phyloP scores from a whole-genome alignment of 2,329 filamentous ascomycete species.

The Bipolaris sorokiniana region DNA sequence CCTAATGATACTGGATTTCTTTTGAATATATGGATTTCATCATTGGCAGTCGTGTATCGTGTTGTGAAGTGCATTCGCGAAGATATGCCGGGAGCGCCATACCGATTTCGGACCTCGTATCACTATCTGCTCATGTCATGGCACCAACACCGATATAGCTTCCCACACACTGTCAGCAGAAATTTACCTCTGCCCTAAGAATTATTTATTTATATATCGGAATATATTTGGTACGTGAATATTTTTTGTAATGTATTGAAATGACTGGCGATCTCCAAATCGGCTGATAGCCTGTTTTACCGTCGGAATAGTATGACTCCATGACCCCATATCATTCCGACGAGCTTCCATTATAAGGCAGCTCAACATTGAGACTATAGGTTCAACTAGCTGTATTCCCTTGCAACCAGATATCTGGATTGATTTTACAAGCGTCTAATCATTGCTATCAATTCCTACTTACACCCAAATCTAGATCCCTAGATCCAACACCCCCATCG shows the following conservation, averaged over 20 bases:
- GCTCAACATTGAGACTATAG: not conserved
- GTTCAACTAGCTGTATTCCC: not conserved
- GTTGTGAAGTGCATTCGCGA: not conserved
- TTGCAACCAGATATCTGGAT: not conserved
- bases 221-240: not conserved
- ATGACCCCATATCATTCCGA: not conserved
- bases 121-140: not conserved
- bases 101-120: slow-evolving; percentile 15
- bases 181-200: not conserved
- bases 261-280: not conserved
- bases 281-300: slow-evolving; percentile 5
- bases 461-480: not conserved
- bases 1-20: not conserved
- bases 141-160: not conserved
- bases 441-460: not conserved
- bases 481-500: not conserved
- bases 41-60: not conserved
- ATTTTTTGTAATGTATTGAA: not conserved
- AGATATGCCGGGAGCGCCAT: slow-evolving; percentile 11
- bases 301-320: slow-evolving; percentile 15
- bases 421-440: too few relatives aligned
- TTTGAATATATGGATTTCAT: not conserved
- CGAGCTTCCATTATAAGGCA: not conserved
- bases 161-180: not conserved
- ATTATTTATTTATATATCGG: too few relatives aligned